Evolutionary conservation across 1,284 basidiomycete genomes (phyloP).

Genomic region (Lignosus rhinocerotis): DNA sequence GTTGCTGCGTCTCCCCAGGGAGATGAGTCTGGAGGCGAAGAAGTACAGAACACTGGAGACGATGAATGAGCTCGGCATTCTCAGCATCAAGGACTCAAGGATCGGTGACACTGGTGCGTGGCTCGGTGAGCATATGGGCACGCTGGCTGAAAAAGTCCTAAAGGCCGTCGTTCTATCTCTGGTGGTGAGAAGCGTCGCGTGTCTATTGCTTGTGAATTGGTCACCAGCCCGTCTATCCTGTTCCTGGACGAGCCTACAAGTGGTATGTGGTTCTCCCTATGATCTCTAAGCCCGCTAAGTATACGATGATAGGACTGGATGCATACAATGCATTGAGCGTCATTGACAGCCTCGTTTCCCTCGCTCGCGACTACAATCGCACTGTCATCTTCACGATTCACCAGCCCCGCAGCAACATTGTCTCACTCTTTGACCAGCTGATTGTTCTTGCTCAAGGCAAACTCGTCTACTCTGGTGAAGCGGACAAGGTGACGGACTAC

Average conservation of each 20-base stretch:
- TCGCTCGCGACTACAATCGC: conserved; percentile 90
- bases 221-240: conserved; percentile 92
- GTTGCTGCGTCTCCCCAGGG: conserved; percentile 83
- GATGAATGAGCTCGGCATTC: conserved; percentile 92
- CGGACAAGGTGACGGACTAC: conserved; percentile 76
- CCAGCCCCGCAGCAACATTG: conserved; percentile 97
- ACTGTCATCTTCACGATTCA: conserved; percentile 98
- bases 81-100: conserved; percentile 86
- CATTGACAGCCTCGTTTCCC: conserved; percentile 82
- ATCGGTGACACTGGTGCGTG: conserved; percentile 82
- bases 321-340: conserved; percentile 96
- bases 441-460: conserved; percentile 85
- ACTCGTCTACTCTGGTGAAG: conserved; percentile 81
- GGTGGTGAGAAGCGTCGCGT: conserved; percentile 96
- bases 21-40: conserved; percentile 95
- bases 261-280: conserved; percentile 49
- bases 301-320: conserved; percentile 67
- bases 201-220: conserved; percentile 97
- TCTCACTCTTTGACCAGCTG: conserved; percentile 91
- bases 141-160: conserved; percentile 3
- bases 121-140: not conserved
- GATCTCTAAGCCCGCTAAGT: not conserved
- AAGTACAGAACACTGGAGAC: conserved; percentile 94
- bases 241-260: conserved; percentile 98
- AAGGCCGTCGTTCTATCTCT: conserved; percentile 83